phyloP scores from a whole-genome alignment of 768 basidiomycete species.

The Myochromella boudieri region DNA sequence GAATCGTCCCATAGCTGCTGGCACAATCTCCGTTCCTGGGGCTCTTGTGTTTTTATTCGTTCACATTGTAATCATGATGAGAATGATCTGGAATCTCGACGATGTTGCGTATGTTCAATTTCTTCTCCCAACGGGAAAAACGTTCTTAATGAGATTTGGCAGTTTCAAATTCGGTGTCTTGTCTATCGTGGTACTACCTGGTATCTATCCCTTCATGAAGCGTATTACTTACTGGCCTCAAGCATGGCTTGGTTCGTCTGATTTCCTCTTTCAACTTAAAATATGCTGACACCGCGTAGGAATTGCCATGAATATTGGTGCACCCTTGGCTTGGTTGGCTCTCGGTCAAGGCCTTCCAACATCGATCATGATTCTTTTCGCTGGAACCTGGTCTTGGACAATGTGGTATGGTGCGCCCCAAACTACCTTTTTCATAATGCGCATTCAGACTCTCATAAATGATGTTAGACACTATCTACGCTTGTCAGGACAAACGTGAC shows the following conservation, averaged over 20 bases:
- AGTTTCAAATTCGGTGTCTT: conserved; percentile 15
- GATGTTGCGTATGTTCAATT: conserved; percentile 12
- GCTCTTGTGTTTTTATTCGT: conserved; percentile 26
- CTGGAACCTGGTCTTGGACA: conserved; percentile 21
- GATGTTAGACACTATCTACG: conserved; percentile 53
- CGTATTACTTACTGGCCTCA: conserved; percentile 43
- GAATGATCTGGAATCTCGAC: conserved; percentile 18
- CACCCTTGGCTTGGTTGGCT: conserved; percentile 30
- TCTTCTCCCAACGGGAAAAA: background rate
- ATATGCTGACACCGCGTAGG: conserved; percentile 9
- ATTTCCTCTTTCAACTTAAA: background rate
- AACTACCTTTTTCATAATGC: background rate
- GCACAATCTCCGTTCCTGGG: conserved; percentile 27
- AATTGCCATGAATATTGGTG: conserved; percentile 33
- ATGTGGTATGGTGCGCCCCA: conserved; percentile 20
- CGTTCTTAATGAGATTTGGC: background rate
- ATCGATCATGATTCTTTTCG: conserved; percentile 15
- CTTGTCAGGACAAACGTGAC: conserved; percentile 58
- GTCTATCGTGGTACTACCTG: conserved; percentile 19
- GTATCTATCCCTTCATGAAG: conserved; percentile 39
- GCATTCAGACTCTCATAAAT: background rate
- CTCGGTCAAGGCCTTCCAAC: conserved; percentile 12
- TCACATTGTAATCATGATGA: conserved; percentile 16
- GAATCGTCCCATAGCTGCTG: conserved; percentile 30
- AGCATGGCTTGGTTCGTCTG: conserved; percentile 34